Conservation (phyloP, 2,329 filamentous ascomycete species). For the Diaporthe ilicicola region DNA sequence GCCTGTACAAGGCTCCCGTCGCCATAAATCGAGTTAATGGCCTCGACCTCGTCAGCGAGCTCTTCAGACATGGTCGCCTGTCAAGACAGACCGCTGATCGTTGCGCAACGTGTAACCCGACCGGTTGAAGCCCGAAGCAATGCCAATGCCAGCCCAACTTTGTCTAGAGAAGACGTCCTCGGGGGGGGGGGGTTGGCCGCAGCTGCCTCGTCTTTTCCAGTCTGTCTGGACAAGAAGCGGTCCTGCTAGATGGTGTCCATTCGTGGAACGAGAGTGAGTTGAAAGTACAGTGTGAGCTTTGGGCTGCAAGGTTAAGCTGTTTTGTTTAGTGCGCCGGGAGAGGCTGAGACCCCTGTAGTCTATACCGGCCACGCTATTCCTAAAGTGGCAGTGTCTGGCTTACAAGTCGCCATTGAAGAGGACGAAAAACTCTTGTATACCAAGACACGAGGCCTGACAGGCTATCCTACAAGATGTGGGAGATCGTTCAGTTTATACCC, state of each 20-base stretch:
- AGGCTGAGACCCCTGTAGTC: neutral
- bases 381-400: neutral
- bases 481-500: no score
- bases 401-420: neutral
- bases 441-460: neutral
- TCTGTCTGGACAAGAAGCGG: conserved; percentile 1
- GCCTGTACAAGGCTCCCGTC: conserved; percentile 64
- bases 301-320: neutral
- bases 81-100: neutral
- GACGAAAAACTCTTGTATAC: neutral
- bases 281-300: conserved; percentile 1
- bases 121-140: neutral
- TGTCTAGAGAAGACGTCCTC: no score
- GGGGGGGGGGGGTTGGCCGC: no score
- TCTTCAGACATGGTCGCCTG: conserved; percentile 59
- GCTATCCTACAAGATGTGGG: no score
- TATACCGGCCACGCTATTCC: neutral
- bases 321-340: neutral
- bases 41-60: conserved; percentile 78
- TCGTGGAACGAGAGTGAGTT: neutral
- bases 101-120: conserved; percentile 9
- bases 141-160: neutral
- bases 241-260: neutral
- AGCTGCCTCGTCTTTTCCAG: neutral
- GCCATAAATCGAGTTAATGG: conserved; percentile 86